Percentiles rank a stretch among this genome's conserved stretches.
Conservation (phyloP, 2,329 filamentous ascomycete species). For the Elsinoe arachidis region DNA sequence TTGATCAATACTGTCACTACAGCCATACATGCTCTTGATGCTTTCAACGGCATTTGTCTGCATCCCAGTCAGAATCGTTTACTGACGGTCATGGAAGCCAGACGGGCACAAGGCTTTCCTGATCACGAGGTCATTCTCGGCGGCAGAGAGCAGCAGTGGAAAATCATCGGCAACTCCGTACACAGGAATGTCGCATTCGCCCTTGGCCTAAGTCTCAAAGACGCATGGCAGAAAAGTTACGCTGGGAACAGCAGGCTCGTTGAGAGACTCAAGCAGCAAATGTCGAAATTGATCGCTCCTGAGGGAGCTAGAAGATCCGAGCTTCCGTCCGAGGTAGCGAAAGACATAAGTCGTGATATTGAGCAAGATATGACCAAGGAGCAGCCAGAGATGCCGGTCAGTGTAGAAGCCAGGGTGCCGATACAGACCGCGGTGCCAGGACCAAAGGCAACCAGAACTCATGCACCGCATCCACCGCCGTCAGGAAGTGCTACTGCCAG, state of each 20-base stretch:
- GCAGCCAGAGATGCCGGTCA: no score
- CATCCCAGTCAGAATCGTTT: constrained; percentile 60
- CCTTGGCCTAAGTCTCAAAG: constrained; percentile 44
- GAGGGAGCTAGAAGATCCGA: background rate
- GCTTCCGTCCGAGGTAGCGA: background rate
- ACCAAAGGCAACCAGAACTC: no score
- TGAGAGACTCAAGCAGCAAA: no score
- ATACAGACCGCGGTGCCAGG: no score
- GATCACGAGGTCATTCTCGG: constrained; percentile 66
- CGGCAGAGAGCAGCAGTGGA: constrained; percentile 45
- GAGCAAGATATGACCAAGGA: background rate
- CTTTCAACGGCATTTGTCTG: constrained; percentile 45
- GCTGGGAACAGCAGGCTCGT: background rate
- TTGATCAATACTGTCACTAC: constrained; percentile 60
- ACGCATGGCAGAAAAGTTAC: background rate
- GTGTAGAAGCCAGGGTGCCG: no score
- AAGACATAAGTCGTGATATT: background rate
- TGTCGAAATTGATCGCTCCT: no score
- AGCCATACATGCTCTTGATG: constrained; percentile 41
- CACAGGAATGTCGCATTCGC: constrained; percentile 58
- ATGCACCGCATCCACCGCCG: no score
- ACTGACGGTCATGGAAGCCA: constrained; percentile 57
- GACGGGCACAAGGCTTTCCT: constrained; percentile 60
- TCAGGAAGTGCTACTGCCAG: no score
- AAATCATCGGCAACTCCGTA: constrained; percentile 69